These are phyloP conservation scores for Nigrospora sphaerica DNA, from an alignment of 2,329 filamentous ascomycete species.

Conservation along the genomic window DNA sequence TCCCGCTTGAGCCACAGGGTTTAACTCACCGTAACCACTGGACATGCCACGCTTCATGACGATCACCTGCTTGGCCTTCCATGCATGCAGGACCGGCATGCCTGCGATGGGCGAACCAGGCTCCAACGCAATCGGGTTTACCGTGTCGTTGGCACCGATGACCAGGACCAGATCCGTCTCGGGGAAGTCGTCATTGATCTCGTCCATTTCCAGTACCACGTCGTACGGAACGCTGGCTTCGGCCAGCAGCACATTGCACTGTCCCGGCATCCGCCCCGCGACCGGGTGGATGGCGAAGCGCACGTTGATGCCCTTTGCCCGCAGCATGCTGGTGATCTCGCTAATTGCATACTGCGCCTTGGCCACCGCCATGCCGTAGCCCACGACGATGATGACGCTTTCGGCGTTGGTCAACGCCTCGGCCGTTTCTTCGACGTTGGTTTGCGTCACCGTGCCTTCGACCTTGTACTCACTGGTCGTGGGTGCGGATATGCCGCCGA, in stretches of 20 bases:
- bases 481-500: conserved; percentile 69
- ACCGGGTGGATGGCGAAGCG: conserved; percentile 89
- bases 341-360: conserved; percentile 89
- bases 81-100: conserved; percentile 87
- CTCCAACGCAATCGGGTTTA: conserved; percentile 84
- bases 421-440: conserved; percentile 72
- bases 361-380: conserved; percentile 90
- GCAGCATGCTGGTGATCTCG: conserved; percentile 68
- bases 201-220: conserved; percentile 90
- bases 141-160: conserved; percentile 88
- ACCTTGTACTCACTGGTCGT: conserved; percentile 63
- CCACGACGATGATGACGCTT: conserved; percentile 82
- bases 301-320: conserved; percentile 71
- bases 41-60: conserved; percentile 92
- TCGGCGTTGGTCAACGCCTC: conserved; percentile 70
- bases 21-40: conserved; percentile 68
- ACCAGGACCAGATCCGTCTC: conserved; percentile 83
- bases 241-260: conserved; percentile 85
- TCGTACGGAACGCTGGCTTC: conserved; percentile 87
- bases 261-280: conserved; percentile 85
- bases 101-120: conserved; percentile 79
- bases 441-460: conserved; percentile 72
- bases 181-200: conserved; percentile 87
- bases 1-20: not conserved
- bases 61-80: conserved; percentile 89